A percentile compares a stretch with the other conserved stretches of the same genome.
phyloP scores from a whole-genome alignment of 2,329 filamentous ascomycete genomes.

The Acrocalymma vagum region DNA sequence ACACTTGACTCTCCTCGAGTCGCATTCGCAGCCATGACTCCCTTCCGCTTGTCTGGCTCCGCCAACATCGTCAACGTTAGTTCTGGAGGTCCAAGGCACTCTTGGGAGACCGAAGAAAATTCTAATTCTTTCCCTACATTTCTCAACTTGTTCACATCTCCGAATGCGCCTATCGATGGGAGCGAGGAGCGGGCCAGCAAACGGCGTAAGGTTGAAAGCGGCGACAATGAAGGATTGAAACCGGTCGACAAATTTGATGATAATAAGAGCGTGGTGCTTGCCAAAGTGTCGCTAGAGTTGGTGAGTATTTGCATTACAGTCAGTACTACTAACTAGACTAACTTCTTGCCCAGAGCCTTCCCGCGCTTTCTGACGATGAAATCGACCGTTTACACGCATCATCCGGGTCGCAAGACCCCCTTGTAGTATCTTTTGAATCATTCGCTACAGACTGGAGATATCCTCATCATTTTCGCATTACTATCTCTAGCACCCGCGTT shows the following conservation, averaged over 20 bases:
- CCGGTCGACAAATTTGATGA: conserved; percentile 15
- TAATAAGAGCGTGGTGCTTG: conserved; percentile 38
- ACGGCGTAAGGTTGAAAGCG: conserved; percentile 32
- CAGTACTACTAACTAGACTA: conserved; percentile 3
- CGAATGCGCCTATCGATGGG: conserved; percentile 2
- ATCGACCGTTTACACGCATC: background rate
- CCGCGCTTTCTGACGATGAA: conserved; percentile 1
- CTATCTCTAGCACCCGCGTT: conserved; percentile 17
- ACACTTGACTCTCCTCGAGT: background rate
- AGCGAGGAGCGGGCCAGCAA: conserved; percentile 32
- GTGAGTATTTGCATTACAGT: conserved; percentile 20
- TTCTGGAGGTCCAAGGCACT: conserved; percentile 1
- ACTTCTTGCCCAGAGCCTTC: conserved; percentile 15
- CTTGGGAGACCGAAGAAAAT: conserved; percentile 12
- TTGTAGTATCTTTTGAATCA: conserved; percentile 30
- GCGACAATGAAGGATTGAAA: conserved; percentile 3
- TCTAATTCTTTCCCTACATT: conserved; percentile 18
- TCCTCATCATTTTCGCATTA: conserved; percentile 27
- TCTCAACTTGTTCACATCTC: conserved; percentile 23
- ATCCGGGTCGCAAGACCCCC: conserved; percentile 7
- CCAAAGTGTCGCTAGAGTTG: conserved; percentile 32
- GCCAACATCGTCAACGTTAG: conserved; percentile 22
- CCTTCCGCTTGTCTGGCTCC: conserved; percentile 22
- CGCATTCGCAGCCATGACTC: conserved; percentile 21
- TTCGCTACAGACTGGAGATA: conserved; percentile 26